Percentiles rank a stretch among this genome's conserved stretches.
Evolutionary conservation across 768 basidiomycete genomes (phyloP).

Genomic region (Gautieria morchelliformis): DNA sequence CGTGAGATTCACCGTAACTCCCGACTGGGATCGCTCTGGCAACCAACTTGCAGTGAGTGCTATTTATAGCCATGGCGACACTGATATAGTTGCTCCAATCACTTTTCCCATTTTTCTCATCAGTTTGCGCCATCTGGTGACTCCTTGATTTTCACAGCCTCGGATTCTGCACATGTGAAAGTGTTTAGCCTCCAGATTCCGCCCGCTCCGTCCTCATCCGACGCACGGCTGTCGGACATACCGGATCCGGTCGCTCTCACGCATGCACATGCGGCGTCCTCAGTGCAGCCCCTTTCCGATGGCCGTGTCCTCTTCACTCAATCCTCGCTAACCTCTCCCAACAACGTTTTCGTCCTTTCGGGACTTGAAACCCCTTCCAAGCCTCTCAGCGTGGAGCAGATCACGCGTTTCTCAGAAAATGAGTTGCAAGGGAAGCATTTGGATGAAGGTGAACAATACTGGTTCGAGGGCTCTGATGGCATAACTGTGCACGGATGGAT

Average conservation of each 20-base stretch:
- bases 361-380: constrained; percentile 35
- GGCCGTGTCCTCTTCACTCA: constrained; percentile 62
- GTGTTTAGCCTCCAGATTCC: constrained; percentile 63
- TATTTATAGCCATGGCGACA: neutral
- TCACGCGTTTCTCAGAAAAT: constrained; percentile 57
- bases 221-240: constrained; percentile 28
- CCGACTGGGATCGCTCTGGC: constrained; percentile 80
- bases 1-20: constrained; percentile 65
- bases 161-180: constrained; percentile 71
- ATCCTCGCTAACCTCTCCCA: constrained; percentile 70
- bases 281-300: constrained; percentile 48
- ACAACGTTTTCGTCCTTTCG: constrained; percentile 62
- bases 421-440: constrained; percentile 51
- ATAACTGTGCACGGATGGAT: constrained; percentile 78
- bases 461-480: constrained; percentile 77
- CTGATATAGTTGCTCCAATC: neutral
- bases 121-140: constrained; percentile 70
- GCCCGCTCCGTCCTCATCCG: constrained; percentile 34
- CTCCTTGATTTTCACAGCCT: constrained; percentile 64
- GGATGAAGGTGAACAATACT: constrained; percentile 66
- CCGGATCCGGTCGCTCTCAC: constrained; percentile 57
- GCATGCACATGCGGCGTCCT: constrained; percentile 43
- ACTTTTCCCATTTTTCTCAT: neutral
- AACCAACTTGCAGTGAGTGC: constrained; percentile 44
- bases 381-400: constrained; percentile 32